Evolutionary conservation across 495 filamentous ascomycete species (phyloP), one percentile per base, ranked within the genome.

Genomic region (Penicillium nucicola): DNA sequence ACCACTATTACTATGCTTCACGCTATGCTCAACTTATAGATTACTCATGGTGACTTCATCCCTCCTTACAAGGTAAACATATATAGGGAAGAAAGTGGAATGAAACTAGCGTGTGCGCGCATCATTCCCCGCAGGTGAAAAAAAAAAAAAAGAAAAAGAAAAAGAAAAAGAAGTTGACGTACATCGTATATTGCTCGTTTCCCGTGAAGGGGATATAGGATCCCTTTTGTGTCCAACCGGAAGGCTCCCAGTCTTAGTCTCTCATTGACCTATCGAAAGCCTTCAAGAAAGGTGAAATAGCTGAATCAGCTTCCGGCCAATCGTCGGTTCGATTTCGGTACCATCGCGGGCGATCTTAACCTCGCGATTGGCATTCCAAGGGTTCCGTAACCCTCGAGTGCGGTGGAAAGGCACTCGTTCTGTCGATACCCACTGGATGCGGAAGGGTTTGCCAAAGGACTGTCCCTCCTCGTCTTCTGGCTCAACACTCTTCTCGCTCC

Each of bases 311-410:
- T 82, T 82, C 55, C 82, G 83, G 11, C 92, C 93, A 19, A 96
- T 82, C 37, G 68, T 80, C 38, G 92, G 87, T 66, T 97, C 92
- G 15, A 98, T 75, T 69, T 97, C 93, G 0, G 93, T 98, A 5
- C 91, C 93, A 65, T 98, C 93, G 57, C 93, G 79, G 8, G 93
- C 93, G 57, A 98, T 95, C 64, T 98, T 98, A 39, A 98, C 90
- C 59, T 97, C 93, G 38, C 93, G 76, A 61, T 96, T 96, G 1
- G 89, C 85, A 65, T 98, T 97, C 93, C 92, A 97, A 2, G 87
- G 84, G 60, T 98, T 98, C n/a, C 93, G 80, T 28, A 98, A 66
- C 0, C 92, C 92, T 42, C 92, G 75, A 0, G 91, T 96, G 36
- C 88, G 84, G 64, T 95, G 92, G 66, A 97, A 98, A 0, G 93